Percentiles rank a stretch among this genome's conserved stretches.
These are phyloP conservation scores for Sugiyamaella neomexicana DNA, from an alignment of 1,139 yeast species.

Conservation along the genomic window DNA sequence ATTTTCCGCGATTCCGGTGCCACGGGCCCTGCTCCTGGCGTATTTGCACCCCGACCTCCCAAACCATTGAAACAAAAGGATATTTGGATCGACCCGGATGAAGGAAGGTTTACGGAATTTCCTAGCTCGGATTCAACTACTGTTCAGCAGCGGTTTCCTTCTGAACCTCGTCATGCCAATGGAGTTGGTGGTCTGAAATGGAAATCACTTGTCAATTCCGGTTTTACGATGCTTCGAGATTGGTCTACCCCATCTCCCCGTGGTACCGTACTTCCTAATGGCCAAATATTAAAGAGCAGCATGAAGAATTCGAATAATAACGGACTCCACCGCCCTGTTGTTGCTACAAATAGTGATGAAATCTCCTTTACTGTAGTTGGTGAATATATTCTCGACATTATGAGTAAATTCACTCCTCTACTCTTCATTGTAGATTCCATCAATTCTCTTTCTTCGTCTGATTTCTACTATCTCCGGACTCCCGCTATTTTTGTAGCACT, in stretches of 20 bases:
- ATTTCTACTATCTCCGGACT: conserved; percentile 18
- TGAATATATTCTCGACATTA: conserved; percentile 10
- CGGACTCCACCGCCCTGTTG: background rate
- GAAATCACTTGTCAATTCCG: conserved; percentile 15
- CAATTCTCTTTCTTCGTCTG: conserved; percentile 15
- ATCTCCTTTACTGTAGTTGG: conserved; percentile 12
- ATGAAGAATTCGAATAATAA: background rate
- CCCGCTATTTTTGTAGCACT: conserved; percentile 25
- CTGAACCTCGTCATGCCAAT: conserved; percentile 2
- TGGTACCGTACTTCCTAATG: conserved; percentile 12
- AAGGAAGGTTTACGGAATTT: conserved; percentile 1
- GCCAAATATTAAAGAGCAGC: conserved; percentile 1
- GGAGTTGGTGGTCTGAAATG: conserved; percentile 5
- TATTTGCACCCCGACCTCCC: conserved; percentile 5
- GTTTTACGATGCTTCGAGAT: conserved; percentile 10
- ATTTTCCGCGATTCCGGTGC: background rate
- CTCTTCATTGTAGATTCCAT: conserved; percentile 15
- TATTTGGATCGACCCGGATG: conserved; percentile 6
- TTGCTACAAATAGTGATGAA: background rate
- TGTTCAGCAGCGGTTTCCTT: background rate
- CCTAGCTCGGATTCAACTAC: background rate
- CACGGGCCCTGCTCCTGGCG: conserved; percentile 9
- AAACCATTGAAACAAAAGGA: conserved; percentile 11
- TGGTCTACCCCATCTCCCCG: conserved; percentile 11
- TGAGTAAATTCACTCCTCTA: conserved; percentile 7